Evolutionary conservation across 352 stramenopile genomes (phyloP).

Genomic region (Phytophthora multivora): DNA sequence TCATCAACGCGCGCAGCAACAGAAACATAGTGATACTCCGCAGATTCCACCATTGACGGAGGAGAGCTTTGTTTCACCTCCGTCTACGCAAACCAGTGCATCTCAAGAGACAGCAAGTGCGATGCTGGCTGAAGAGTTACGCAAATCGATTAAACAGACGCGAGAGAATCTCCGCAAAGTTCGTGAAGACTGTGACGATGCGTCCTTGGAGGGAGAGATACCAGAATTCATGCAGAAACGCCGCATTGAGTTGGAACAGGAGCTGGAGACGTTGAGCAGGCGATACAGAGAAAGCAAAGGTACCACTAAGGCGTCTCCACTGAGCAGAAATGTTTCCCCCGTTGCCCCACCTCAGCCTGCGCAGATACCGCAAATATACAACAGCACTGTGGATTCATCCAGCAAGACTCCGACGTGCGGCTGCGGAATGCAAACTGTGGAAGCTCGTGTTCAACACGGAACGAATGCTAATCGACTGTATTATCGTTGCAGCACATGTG

Average conservation of each 20-base stretch:
- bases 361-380: conserved; percentile 10
- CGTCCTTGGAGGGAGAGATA: conserved; percentile 78
- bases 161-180: conserved; percentile 66
- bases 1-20: conserved; percentile 41
- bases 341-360: conserved; percentile 9
- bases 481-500: conserved; percentile 74
- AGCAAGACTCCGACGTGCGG: conserved; percentile 47
- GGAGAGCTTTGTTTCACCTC: conserved; percentile 17
- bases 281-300: conserved; percentile 67
- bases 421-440: conserved; percentile 63
- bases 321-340: conserved; percentile 22
- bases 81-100: conserved; percentile 19
- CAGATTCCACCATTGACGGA: conserved; percentile 4
- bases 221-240: conserved; percentile 50
- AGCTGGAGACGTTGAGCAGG: conserved; percentile 63
- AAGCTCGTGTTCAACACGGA: conserved; percentile 70
- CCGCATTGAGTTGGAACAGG: conserved; percentile 56
- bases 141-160: conserved; percentile 62
- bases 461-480: conserved; percentile 68
- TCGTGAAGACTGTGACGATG: conserved; percentile 84
- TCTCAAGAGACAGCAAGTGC: conserved; percentile 26
- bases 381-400: conserved; percentile 7
- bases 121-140: conserved; percentile 36
- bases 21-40: conserved; percentile 9
- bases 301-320: conserved; percentile 15